A percentile compares a stretch with the other conserved stretches of the same genome.
Conservation (phyloP, 2,329 filamentous ascomycete species). For the Fusarium falciforme region DNA sequence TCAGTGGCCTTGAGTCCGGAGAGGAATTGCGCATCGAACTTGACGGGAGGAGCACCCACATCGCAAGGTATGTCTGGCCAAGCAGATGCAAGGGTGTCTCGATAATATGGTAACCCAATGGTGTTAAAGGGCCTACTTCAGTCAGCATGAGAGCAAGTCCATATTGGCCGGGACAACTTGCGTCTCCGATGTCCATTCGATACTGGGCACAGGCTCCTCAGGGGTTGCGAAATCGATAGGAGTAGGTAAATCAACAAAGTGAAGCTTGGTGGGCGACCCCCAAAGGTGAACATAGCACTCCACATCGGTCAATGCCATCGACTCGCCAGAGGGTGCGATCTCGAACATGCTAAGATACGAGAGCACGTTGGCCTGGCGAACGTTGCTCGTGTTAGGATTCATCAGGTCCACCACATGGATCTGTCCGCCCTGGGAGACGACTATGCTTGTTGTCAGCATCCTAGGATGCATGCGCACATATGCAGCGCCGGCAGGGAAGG, state of each 20-base stretch:
- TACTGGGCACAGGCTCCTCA: conserved; percentile 64
- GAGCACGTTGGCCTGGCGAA: conserved; percentile 83
- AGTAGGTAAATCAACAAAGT: conserved; percentile 84
- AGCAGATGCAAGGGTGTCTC: conserved; percentile 85
- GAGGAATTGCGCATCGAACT: conserved; percentile 78
- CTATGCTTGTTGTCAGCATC: conserved; percentile 93
- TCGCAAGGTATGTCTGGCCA: conserved; percentile 92
- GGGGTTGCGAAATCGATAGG: conserved; percentile 82
- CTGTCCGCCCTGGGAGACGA: conserved; percentile 90
- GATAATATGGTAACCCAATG: conserved; percentile 93
- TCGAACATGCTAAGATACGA: conserved; percentile 83
- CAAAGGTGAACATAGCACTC: conserved; percentile 86
- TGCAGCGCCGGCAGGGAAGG: conserved; percentile 90
- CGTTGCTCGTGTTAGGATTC: conserved; percentile 88
- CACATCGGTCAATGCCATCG: conserved; percentile 82
- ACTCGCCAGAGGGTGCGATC: conserved; percentile 88
- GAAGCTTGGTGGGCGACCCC: conserved; percentile 87
- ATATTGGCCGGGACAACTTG: conserved; percentile 54
- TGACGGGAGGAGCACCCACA: conserved; percentile 82
- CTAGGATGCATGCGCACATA: conserved; percentile 97
- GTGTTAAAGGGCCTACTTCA: conserved; percentile 77
- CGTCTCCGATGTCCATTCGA: conserved; percentile 79
- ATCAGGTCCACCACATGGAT: conserved; percentile 96
- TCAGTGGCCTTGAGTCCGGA: conserved; percentile 77
- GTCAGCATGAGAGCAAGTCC: conserved; percentile 5